Evolutionary conservation across 2,329 filamentous ascomycete species (phyloP).

Genomic region (Aspergillus fructus): DNA sequence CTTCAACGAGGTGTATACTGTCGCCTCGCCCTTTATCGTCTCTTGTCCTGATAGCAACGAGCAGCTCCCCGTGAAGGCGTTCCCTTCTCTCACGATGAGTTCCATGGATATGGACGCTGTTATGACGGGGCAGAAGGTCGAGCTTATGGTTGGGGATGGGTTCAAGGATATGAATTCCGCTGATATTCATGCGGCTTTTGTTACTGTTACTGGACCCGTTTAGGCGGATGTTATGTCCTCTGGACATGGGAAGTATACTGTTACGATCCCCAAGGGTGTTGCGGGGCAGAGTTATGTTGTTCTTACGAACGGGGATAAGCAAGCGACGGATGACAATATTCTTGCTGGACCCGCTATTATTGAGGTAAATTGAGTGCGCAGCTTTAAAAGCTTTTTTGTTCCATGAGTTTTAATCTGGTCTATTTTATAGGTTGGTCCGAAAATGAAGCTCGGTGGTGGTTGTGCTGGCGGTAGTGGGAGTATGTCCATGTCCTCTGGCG

Average conservation of each 20-base stretch:
- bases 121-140: not conserved
- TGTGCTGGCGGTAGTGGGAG: not conserved
- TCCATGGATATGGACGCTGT: not conserved
- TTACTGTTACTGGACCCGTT: conserved; percentile 24
- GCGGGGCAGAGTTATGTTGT: conserved; percentile 32
- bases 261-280: conserved; percentile 24
- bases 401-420: conserved; percentile 1
- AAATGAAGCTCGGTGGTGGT: too few species aligned
- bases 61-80: conserved; percentile 60
- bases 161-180: conserved; percentile 23
- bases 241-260: conserved; percentile 19
- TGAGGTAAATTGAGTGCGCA: conserved; percentile 22
- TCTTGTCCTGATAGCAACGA: conserved; percentile 57
- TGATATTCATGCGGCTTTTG: conserved; percentile 20
- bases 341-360: conserved; percentile 34
- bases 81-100: conserved; percentile 48
- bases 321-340: conserved; percentile 29
- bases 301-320: conserved; percentile 23
- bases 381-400: too few species aligned
- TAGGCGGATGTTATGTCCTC: conserved; percentile 13
- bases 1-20: conserved; percentile 61
- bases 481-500: not conserved
- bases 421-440: not conserved
- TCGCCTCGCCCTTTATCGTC: conserved; percentile 63
- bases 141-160: not conserved